Percentiles rank a stretch among this genome's conserved stretches.
These are phyloP conservation scores for Ceratobasidium sp. DNA, from an alignment of 1,284 basidiomycete species.

Conservation along the genomic window DNA sequence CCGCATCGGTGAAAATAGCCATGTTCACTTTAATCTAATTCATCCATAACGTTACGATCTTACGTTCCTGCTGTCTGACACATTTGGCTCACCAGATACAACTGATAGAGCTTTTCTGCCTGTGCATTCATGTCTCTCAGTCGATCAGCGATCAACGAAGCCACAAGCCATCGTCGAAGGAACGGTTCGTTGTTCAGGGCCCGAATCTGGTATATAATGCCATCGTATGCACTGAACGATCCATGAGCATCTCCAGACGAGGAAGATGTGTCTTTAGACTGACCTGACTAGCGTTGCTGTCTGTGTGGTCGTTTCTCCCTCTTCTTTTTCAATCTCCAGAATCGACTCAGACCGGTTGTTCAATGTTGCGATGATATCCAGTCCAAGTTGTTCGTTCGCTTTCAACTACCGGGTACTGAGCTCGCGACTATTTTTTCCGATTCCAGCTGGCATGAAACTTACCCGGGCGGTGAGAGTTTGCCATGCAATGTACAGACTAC, in stretches of 20 bases:
- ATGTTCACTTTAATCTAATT: constrained; percentile 29
- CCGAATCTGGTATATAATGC: constrained; percentile 23
- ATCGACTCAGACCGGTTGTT: constrained; percentile 34
- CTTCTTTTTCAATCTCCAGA: constrained; percentile 33
- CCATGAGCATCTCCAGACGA: not conserved
- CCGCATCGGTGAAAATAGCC: constrained; percentile 23
- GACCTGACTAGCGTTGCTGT: constrained; percentile 29
- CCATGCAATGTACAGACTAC: constrained; percentile 34
- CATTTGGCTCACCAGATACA: constrained; percentile 19
- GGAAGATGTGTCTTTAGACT: not conserved
- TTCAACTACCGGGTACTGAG: not conserved
- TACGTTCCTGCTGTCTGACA: not conserved
- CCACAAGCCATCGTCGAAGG: constrained; percentile 19
- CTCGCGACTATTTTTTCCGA: not conserved
- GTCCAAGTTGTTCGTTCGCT: constrained; percentile 21
- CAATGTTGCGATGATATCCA: constrained; percentile 28
- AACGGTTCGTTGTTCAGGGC: constrained; percentile 32
- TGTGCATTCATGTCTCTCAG: constrained; percentile 20
- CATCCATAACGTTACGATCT: not conserved
- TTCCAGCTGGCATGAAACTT: not conserved
- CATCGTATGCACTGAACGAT: constrained; percentile 17
- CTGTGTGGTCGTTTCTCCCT: constrained; percentile 33
- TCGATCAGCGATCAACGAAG: constrained; percentile 6
- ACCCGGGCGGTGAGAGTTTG: constrained; percentile 26
- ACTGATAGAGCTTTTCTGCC: constrained; percentile 27